Conservation (phyloP, 805 yeast species). For the Ogataea nonfermentans region DNA sequence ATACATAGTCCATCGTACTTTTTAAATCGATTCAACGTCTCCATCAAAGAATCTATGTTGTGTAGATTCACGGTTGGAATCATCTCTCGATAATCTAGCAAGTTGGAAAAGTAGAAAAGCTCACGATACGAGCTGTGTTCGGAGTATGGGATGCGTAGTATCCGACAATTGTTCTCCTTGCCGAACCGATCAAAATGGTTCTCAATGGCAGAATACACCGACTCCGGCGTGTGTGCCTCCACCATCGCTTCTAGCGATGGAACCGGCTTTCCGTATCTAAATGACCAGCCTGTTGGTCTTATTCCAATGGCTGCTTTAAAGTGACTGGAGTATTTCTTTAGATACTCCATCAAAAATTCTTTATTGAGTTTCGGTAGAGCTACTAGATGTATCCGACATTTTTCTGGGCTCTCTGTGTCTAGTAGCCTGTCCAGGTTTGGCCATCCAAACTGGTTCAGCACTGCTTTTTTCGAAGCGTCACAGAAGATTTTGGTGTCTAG, state of each 20-base stretch:
- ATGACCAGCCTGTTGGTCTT: constrained; percentile 92
- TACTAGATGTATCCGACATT: constrained; percentile 67
- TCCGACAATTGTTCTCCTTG: constrained; percentile 19
- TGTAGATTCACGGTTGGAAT: constrained; percentile 75
- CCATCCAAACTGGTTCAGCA: constrained; percentile 46
- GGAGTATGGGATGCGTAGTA: constrained; percentile 62
- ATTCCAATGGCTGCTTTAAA: constrained; percentile 69
- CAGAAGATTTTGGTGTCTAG: constrained; percentile 57
- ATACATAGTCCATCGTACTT: constrained; percentile 15
- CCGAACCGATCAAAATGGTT: constrained; percentile 20
- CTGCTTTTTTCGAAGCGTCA: constrained; percentile 44
- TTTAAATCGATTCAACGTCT: constrained; percentile 13
- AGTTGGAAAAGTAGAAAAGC: constrained; percentile 59
- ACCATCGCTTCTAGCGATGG: constrained; percentile 14
- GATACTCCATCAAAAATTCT: constrained; percentile 47
- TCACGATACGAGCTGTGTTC: constrained; percentile 93
- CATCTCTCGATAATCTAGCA: constrained; percentile 48
- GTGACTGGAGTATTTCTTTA: constrained; percentile 42
- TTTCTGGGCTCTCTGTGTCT: constrained; percentile 40
- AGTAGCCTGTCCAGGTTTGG: constrained; percentile 40
- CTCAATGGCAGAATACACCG: constrained; percentile 15
- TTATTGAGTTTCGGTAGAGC: constrained; percentile 58
- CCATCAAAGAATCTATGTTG: constrained; percentile 17
- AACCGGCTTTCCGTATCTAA: constrained; percentile 31
- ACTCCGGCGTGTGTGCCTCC: constrained; percentile 12